Percentiles rank a stretch among this genome's conserved stretches.
phyloP scores from a whole-genome alignment of 2,329 filamentous ascomycete species.

The Sporothrix mexicana region DNA sequence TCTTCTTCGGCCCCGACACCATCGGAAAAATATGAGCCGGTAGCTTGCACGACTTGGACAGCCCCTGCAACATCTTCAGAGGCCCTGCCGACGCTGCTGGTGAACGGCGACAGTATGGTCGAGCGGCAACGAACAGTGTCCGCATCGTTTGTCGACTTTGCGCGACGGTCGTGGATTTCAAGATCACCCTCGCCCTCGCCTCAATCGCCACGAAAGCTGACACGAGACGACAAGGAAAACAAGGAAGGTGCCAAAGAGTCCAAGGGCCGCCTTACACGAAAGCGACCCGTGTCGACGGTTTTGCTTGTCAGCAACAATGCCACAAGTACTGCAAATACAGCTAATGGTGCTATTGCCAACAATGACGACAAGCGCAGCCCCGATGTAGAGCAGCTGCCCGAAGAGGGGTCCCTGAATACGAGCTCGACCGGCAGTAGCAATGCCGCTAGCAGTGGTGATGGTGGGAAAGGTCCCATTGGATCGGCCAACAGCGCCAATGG shows the following conservation, averaged over 20 bases:
- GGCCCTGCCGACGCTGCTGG: constrained; percentile 12
- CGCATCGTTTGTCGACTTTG: constrained; percentile 57
- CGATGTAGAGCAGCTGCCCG: constrained; percentile 12
- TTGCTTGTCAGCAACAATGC: constrained; percentile 13
- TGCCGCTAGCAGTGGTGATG: constrained; percentile 21
- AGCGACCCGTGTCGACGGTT: constrained; percentile 28
- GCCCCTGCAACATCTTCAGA: constrained; percentile 27
- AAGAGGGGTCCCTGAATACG: constrained; percentile 11
- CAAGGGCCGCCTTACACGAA: constrained; percentile 31
- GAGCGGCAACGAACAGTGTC: constrained; percentile 47
- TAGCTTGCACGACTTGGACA: not conserved
- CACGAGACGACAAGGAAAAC: constrained; percentile 20
- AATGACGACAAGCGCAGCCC: constrained; percentile 38
- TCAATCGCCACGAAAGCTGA: constrained; percentile 2
- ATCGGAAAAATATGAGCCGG: constrained; percentile 30
- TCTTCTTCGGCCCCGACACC: not conserved
- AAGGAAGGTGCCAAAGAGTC: constrained; percentile 27
- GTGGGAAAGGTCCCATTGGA: constrained; percentile 28
- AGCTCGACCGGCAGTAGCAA: constrained; percentile 39
- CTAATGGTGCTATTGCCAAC: not conserved
- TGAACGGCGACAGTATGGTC: constrained; percentile 33
- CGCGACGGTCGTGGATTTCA: constrained; percentile 59
- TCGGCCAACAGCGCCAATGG: constrained; percentile 22
- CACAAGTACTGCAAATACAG: not conserved
- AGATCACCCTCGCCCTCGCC: constrained; percentile 58